Evolutionary conservation across 768 basidiomycete species (phyloP).

Genomic region (Lactarius vividus): DNA sequence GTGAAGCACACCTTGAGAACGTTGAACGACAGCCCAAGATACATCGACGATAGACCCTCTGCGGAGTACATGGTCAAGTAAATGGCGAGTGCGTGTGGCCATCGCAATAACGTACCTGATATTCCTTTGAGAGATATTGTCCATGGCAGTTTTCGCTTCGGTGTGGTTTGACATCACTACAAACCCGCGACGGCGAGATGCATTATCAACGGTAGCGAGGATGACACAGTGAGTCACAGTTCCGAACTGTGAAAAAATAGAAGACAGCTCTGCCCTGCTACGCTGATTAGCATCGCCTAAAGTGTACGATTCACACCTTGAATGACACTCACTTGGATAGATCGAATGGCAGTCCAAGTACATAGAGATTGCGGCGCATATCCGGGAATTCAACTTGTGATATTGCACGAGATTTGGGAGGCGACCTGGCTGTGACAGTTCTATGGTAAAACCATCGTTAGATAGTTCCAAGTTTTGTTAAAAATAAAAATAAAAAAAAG

Average conservation of each 20-base stretch:
- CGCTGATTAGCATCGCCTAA: neutral
- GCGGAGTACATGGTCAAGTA: constrained; percentile 16
- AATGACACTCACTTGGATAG: constrained; percentile 59
- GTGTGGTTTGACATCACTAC: constrained; percentile 75
- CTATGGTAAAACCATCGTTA: constrained; percentile 20
- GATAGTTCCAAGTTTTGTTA: constrained; percentile 1
- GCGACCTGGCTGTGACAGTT: constrained; percentile 29
- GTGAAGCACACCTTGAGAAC: constrained; percentile 61
- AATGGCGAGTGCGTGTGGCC: neutral
- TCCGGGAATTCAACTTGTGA: constrained; percentile 40
- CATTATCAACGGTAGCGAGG: constrained; percentile 79
- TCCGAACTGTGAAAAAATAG: constrained; percentile 62
- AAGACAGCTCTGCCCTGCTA: constrained; percentile 52
- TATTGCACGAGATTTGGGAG: constrained; percentile 27
- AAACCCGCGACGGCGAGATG: constrained; percentile 80
- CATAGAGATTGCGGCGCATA: constrained; percentile 74
- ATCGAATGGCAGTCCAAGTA: constrained; percentile 79
- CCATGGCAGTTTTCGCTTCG: constrained; percentile 70
- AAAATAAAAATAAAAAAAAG: too few species aligned
- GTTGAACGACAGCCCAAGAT: constrained; percentile 86
- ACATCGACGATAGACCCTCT: constrained; percentile 78
- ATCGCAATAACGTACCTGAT: constrained; percentile 52
- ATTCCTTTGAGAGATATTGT: constrained; percentile 60
- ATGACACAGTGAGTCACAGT: constrained; percentile 75
- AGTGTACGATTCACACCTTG: constrained; percentile 28